Base-by-base conservation (phyloP, 1,284 basidiomycete genomes). In the Ustilago tritici region DNA sequence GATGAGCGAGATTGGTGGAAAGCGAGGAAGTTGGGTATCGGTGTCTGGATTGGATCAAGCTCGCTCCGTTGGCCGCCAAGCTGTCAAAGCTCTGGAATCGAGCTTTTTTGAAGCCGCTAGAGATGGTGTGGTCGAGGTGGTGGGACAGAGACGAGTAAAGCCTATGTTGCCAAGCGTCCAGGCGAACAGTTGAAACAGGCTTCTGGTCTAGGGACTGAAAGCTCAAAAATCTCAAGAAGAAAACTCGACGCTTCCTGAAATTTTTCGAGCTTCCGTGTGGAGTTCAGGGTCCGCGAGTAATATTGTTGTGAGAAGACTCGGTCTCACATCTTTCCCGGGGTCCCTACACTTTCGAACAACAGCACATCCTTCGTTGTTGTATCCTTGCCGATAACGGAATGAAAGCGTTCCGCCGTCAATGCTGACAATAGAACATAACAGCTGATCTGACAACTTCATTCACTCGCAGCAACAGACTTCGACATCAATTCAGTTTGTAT, bases 281-380 rank as follows among this genome's bases (percentile, higher is more conserved):
- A 73, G 70, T 73, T 73, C 70, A 73, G 70, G 70, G 70, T 73
- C 65, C 46, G 43, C 8, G 41, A 17, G 19, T 41, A 36, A 17
- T 19, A 19, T 10, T 10, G n/a, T 56, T 56, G 40, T 46, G 31
- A 57, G 17, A 34, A n/a, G 36, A 34, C 5, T 8, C 60, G 41
- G 2, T 61, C 60, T 61, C 41, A 61, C 60, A 61, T 52, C 14
- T 19, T 28, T 15, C 17, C 47, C 15, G 11, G 15, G 11, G 3
- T 11, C 10, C 15, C 38, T 17, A n/a, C 23, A 17, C 3, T 3
- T 8, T 17, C 28, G 4, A 34, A 32, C 49, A 28, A 32, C 11
- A 50, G 28, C 49, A n/a, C 28, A 15, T 31, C 28, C n/a, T 32
- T 32, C 14, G 38, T 11, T 17, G 10, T 40, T 40, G 11, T 11